These are phyloP conservation scores for Amoebophrya sp. DNA, from an alignment of 169 alveolate species.

Conservation along the genomic window DNA sequence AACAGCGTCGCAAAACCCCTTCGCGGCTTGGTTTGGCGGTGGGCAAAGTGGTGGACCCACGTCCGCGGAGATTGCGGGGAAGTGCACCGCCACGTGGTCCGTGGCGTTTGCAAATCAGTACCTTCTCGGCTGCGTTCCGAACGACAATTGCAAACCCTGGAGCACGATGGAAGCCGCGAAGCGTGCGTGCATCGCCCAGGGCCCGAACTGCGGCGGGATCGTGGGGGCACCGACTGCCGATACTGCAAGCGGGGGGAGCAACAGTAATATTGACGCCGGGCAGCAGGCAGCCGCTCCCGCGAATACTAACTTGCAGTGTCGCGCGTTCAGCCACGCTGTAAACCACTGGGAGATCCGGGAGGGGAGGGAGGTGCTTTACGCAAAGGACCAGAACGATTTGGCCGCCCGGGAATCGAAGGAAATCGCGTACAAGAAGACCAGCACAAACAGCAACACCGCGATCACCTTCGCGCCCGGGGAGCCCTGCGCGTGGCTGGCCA, in stretches of 20 bases:
- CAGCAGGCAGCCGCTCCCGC: too few relatives aligned
- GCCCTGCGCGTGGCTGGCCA: neutral
- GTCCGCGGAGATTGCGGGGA: too few relatives aligned
- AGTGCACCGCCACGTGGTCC: slow-evolving; percentile 1
- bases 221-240: neutral
- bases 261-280: too few relatives aligned
- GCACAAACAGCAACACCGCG: too few relatives aligned
- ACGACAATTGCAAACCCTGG: neutral
- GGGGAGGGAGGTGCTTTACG: neutral
- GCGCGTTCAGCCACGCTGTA: neutral
- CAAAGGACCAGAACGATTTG: neutral
- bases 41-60: too few relatives aligned
- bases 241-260: too few relatives aligned
- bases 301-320: too few relatives aligned
- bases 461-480: neutral
- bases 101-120: neutral
- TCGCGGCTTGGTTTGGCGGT: too few relatives aligned
- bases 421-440: too few relatives aligned
- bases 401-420: neutral
- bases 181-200: neutral
- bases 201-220: neutral
- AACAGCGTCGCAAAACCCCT: too few relatives aligned
- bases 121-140: neutral
- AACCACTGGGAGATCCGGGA: neutral
- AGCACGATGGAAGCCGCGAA: neutral